Conservation (phyloP, 495 filamentous ascomycete genomes). For the Penicillium fimorum region DNA sequence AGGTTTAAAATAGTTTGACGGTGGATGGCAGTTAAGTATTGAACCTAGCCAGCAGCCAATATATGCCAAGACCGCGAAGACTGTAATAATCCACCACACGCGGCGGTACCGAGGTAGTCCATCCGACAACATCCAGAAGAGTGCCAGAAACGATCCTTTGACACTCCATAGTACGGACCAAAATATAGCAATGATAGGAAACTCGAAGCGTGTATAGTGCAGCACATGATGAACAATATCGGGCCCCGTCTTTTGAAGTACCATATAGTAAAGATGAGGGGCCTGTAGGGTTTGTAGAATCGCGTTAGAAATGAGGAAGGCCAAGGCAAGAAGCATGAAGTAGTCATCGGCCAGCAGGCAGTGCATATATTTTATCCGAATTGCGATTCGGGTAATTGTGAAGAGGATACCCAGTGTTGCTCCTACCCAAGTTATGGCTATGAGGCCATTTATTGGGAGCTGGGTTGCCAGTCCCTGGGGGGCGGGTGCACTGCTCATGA, state of each 20-base stretch:
- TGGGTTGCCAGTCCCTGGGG: constrained; percentile 15
- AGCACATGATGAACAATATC: constrained; percentile 21
- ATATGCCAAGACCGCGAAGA: constrained; percentile 37
- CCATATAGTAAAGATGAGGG: constrained; percentile 41
- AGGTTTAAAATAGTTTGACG: constrained; percentile 42
- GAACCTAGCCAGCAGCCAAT: constrained; percentile 35
- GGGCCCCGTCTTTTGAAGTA: constrained; percentile 24
- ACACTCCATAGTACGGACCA: constrained; percentile 49
- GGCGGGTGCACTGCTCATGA: not conserved
- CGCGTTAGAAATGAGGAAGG: constrained; percentile 36
- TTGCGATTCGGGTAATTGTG: constrained; percentile 35
- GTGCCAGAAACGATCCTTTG: constrained; percentile 47
- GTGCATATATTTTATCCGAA: constrained; percentile 32
- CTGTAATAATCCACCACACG: constrained; percentile 36
- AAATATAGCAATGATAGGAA: constrained; percentile 47
- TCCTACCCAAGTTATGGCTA: constrained; percentile 29
- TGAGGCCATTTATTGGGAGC: constrained; percentile 15
- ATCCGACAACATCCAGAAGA: constrained; percentile 46
- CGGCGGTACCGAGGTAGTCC: constrained; percentile 37
- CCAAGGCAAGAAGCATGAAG: constrained; percentile 40
- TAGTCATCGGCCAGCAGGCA: constrained; percentile 42
- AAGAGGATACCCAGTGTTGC: constrained; percentile 37
- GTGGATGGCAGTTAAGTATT: constrained; percentile 40
- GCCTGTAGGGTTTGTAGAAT: constrained; percentile 46
- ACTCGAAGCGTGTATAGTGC: constrained; percentile 37